Evolutionary conservation across 352 stramenopile genomes (phyloP).

Genomic region (Stramenopiles sp.): DNA sequence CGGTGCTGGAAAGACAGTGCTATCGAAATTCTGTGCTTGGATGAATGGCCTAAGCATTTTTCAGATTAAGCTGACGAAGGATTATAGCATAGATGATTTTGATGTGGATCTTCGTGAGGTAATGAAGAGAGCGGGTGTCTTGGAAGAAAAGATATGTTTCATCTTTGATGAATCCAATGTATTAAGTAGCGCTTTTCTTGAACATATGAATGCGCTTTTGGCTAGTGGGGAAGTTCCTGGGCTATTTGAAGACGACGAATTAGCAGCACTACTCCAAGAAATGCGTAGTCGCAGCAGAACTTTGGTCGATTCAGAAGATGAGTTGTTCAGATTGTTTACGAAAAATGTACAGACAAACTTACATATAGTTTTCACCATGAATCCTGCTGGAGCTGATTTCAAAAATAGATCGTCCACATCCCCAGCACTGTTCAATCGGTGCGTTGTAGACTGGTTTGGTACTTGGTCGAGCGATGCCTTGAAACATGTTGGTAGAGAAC

Average conservation of each 20-base stretch:
- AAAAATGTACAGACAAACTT: conserved; percentile 93
- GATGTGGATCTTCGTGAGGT: conserved; percentile 94
- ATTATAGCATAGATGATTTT: conserved; percentile 97
- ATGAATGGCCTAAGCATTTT: conserved; percentile 99
- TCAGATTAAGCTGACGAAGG: conserved; percentile 93
- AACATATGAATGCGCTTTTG: conserved; percentile 99
- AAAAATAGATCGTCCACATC: conserved; percentile 90
- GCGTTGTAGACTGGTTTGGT: conserved; percentile 86
- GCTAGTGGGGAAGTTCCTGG: conserved; percentile 97
- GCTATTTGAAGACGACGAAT: conserved; percentile 98
- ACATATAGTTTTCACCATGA: conserved; percentile 99
- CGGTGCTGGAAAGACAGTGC: conserved; percentile 93
- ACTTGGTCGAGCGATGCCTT: conserved; percentile 93
- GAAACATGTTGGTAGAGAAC: conserved; percentile 92
- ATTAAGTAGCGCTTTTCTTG: conserved; percentile 90
- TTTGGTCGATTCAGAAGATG: conserved; percentile 74
- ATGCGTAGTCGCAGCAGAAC: conserved; percentile 50
- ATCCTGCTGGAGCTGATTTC: conserved; percentile 89
- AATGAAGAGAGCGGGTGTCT: conserved; percentile 86
- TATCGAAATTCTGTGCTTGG: conserved; percentile 98
- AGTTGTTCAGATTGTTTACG: conserved; percentile 90
- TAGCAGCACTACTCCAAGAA: conserved; percentile 82
- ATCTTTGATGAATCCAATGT: conserved; percentile 99
- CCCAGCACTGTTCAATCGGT: conserved; percentile 98
- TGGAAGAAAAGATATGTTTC: conserved; percentile 98